Percentiles rank a stretch among this genome's conserved stretches.
Conservation (phyloP, 148 eudicot genomes). For the Persicaria tinctoria region DNA sequence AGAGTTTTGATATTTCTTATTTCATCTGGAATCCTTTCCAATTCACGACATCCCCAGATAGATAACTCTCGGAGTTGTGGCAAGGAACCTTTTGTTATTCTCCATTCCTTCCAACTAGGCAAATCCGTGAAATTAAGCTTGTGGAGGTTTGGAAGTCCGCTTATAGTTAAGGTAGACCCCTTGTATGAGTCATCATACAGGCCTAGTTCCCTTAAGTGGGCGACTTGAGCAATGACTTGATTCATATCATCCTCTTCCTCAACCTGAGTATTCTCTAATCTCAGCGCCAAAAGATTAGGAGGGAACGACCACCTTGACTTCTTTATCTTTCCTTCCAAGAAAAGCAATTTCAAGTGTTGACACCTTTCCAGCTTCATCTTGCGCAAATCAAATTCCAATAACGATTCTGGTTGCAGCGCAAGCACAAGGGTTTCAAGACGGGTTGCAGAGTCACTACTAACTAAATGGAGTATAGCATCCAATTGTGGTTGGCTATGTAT, state of each 20-base stretch:
- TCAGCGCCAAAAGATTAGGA: not conserved
- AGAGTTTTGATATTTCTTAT: not conserved
- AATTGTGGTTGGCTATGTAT: not conserved
- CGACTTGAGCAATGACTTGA: too few species aligned
- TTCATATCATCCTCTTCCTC: not conserved
- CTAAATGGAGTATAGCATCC: not conserved
- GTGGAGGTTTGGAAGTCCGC: too few species aligned
- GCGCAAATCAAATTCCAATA: not conserved
- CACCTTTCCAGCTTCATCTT: not conserved
- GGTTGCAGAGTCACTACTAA: not conserved
- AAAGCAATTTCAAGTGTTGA: not conserved
- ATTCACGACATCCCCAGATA: not conserved
- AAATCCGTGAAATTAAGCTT: too few species aligned
- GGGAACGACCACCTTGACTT: not conserved
- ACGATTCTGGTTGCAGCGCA: not conserved
- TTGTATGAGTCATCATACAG: too few species aligned
- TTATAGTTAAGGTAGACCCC: too few species aligned
- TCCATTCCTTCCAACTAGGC: too few species aligned
- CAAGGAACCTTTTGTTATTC: not conserved
- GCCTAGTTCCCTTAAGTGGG: too few species aligned
- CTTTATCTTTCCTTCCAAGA: not conserved
- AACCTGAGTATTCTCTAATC: not conserved
- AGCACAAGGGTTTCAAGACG: not conserved
- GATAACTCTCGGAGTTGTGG: not conserved
- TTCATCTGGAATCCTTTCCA: slow-evolving; percentile 1